Base-by-base conservation (phyloP, 2,329 filamentous ascomycete genomes). In the Apiospora saccharicola region DNA sequence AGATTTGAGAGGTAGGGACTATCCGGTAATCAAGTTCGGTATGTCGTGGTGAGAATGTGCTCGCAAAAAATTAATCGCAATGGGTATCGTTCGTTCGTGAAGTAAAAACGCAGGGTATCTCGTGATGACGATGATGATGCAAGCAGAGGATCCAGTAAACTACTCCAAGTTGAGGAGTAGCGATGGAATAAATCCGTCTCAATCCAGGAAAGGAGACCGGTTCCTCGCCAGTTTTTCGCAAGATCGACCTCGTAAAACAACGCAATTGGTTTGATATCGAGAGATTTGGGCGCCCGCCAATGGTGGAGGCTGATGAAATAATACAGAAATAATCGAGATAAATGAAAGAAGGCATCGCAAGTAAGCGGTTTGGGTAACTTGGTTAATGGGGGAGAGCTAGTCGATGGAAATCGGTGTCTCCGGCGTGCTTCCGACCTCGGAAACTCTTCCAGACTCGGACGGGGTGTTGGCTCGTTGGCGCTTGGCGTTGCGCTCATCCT, bases 131-230 rank as follows among this genome's bases (percentile, higher is more conserved):
- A 61, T 34, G 26, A 64, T 64, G 10, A 64, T 24, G 34, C 57
- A 49, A 49, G 46, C 37, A 37, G 53, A 64, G 19, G 57, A 64
- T 64, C 57, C 57, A 64, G 57, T 64, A 64, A 41, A 41, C 57
- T 64, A 64, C 57, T 64, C 57, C 57, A 64, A 64, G 19, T 22
- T 22, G 53, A 61, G 51, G 14, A 61, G 53, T 30, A 37, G n/a
- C 47, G n/a, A n/a, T 49, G 22, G 47, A 4, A 19, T 13, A 41
- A 41, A 41, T 41, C 37, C 44, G 44, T 19, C 44, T 46, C 44
- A 16, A 12, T 41, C 37, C 37, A 41, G 37, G 10, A 19, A 14
- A 19, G 16, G 13, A 46, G 44, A 46, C 44, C 16, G 14, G 44
- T 46, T 19, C 14, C 44, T 46, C 44, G 37, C 37, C 37, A 41